These are phyloP conservation scores for Endocalyx cinctus DNA, from an alignment of 2,329 filamentous ascomycete species.

Conservation along the genomic window DNA sequence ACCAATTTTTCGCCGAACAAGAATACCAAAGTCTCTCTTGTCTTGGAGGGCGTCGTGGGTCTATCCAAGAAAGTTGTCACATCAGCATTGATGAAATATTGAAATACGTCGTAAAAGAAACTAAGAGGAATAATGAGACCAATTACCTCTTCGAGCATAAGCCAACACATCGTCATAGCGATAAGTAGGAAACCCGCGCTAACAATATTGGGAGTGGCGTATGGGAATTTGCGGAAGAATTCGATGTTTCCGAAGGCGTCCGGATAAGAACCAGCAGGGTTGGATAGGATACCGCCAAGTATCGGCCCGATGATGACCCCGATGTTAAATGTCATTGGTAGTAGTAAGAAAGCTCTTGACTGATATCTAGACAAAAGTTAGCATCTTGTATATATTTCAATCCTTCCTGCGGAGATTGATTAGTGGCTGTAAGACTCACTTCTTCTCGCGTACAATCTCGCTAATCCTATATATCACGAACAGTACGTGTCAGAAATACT, in stretches of 20 bases:
- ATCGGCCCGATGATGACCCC: slow-evolving; percentile 57
- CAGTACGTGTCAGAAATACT: too few species aligned
- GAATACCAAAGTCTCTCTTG: slow-evolving; percentile 37
- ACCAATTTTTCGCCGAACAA: slow-evolving; percentile 33
- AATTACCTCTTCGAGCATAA: slow-evolving; percentile 47
- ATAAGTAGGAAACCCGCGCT: slow-evolving; percentile 43
- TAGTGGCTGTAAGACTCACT: slow-evolving; percentile 20
- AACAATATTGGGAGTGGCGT: slow-evolving; percentile 50
- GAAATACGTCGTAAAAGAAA: too few species aligned
- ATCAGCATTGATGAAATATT: too few species aligned
- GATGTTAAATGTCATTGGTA: slow-evolving; percentile 68
- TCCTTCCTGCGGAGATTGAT: not conserved
- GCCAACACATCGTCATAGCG: slow-evolving; percentile 40
- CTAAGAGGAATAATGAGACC: too few species aligned
- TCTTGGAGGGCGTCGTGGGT: slow-evolving; percentile 43
- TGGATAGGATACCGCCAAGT: slow-evolving; percentile 41
- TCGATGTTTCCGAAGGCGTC: slow-evolving; percentile 39
- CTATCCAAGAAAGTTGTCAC: too few species aligned
- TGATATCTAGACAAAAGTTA: slow-evolving; percentile 29
- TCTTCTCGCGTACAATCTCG: slow-evolving; percentile 39
- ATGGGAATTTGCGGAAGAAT: slow-evolving; percentile 47
- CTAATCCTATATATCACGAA: slow-evolving; percentile 33
- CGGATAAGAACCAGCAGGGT: slow-evolving; percentile 39
- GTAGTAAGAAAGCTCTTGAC: slow-evolving; percentile 37
- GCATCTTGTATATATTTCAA: too few species aligned